Evolutionary conservation across 2,329 filamentous ascomycete species (phyloP).

Genomic region (Clarireedia monteithiana): DNA sequence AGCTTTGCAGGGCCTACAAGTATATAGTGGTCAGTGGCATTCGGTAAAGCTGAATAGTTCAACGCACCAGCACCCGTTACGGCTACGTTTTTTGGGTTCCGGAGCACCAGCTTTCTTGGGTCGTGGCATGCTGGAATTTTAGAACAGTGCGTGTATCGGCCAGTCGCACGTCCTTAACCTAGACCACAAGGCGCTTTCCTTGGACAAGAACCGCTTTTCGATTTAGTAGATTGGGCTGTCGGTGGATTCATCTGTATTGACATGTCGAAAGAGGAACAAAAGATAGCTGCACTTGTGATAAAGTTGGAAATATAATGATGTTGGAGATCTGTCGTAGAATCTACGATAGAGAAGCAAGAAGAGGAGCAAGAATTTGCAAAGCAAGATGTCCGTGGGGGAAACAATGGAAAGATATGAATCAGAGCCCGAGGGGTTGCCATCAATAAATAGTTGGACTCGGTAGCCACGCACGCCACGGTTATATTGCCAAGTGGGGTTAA

Average conservation of each 20-base stretch:
- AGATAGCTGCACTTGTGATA: background rate
- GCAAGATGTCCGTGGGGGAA: no score
- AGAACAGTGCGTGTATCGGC: background rate
- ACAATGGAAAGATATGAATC: no score
- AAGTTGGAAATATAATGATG: no score
- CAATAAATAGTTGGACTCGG: no score
- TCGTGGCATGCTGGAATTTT: slow-evolving; percentile 46
- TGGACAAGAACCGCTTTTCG: background rate
- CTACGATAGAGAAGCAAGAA: no score
- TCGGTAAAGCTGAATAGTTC: background rate
- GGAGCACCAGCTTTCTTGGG: slow-evolving; percentile 55
- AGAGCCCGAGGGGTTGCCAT: no score
- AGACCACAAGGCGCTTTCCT: background rate
- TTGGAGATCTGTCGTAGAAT: no score
- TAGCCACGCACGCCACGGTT: no score
- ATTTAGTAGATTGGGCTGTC: background rate
- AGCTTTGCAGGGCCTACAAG: slow-evolving; percentile 64
- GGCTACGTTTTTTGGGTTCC: slow-evolving; percentile 58
- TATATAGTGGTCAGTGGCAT: slow-evolving; percentile 3
- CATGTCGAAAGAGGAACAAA: background rate
- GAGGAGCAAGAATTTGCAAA: no score
- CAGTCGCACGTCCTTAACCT: background rate
- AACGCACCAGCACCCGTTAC: slow-evolving; percentile 60
- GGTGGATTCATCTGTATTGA: background rate
- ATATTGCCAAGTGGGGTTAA: no score